Evolutionary conservation across 192 early-diverging fungal genomes (phyloP).

Genomic region (Jimgerdemannia lactiflua): DNA sequence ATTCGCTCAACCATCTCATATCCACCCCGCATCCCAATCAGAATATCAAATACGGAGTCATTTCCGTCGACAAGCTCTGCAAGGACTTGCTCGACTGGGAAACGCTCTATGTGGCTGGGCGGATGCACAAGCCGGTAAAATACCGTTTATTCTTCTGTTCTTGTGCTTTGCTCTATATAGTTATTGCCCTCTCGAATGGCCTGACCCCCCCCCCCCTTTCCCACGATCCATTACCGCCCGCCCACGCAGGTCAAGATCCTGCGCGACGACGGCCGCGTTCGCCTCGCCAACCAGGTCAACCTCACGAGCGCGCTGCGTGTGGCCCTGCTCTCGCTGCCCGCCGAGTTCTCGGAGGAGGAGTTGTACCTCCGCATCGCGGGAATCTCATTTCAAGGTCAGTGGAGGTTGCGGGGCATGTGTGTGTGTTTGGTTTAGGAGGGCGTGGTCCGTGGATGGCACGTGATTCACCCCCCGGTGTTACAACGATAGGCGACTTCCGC

Average conservation of each 20-base stretch:
- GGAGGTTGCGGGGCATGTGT: slow-evolving; percentile 1
- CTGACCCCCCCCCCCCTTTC: slow-evolving; percentile 26
- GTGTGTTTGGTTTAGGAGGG: too few relatives aligned
- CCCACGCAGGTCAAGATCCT: slow-evolving; percentile 65
- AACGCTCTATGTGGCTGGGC: slow-evolving; percentile 91
- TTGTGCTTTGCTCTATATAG: too few relatives aligned
- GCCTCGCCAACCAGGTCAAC: slow-evolving; percentile 80
- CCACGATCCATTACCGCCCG: not conserved
- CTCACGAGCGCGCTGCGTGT: slow-evolving; percentile 79
- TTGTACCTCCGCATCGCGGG: slow-evolving; percentile 80
- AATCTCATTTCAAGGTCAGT: slow-evolving; percentile 64
- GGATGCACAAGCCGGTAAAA: slow-evolving; percentile 94
- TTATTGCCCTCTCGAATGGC: not conserved
- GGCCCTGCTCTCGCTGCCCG: slow-evolving; percentile 81
- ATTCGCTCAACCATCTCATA: too few relatives aligned
- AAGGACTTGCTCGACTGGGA: slow-evolving; percentile 94
- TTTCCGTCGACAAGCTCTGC: slow-evolving; percentile 84
- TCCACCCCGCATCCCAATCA: slow-evolving; percentile 20
- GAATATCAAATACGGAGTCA: slow-evolving; percentile 95
- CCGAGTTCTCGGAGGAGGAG: slow-evolving; percentile 76
- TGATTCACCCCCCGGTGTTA: not conserved
- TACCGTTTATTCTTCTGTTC: not conserved
- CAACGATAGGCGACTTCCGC: slow-evolving; percentile 77
- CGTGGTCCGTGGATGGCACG: too few relatives aligned
- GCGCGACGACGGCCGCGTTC: slow-evolving; percentile 70